These are phyloP conservation scores for Chlorella variabilis DNA, from an alignment of 163 green algal genomes.

Conservation along the genomic window DNA sequence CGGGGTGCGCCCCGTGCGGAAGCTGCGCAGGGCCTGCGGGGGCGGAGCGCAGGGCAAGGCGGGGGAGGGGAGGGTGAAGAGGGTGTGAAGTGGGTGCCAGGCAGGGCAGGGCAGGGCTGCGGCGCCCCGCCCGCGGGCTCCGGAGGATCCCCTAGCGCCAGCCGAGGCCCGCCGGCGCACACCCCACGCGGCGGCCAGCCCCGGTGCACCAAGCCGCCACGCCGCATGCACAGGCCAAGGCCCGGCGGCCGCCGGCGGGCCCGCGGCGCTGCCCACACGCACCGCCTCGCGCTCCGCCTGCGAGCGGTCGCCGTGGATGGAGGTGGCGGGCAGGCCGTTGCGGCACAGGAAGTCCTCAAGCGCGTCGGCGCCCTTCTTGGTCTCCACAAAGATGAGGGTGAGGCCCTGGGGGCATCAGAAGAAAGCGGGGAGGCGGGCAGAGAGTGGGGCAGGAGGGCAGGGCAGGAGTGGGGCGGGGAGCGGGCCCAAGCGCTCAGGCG, in stretches of 20 bases:
- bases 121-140: too few relatives aligned
- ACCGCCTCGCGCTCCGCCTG: conserved; percentile 93
- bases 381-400: conserved; percentile 99
- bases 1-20: conserved; percentile 91
- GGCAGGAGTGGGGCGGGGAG: background rate
- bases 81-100: background rate
- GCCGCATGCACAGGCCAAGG: too few relatives aligned
- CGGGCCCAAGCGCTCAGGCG: too few relatives aligned
- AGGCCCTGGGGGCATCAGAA: conserved; percentile 75
- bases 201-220: too few relatives aligned
- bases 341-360: conserved; percentile 95
- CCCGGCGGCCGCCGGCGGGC: too few relatives aligned
- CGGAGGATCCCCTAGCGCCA: too few relatives aligned
- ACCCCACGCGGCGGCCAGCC: too few relatives aligned
- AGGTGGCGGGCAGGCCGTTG: conserved; percentile 94
- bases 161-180: too few relatives aligned
- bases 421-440: too few relatives aligned
- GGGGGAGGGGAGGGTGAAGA: background rate
- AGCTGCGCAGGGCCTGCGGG: conserved; percentile 86
- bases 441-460: background rate
- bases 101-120: background rate
- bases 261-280: too few relatives aligned
- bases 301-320: conserved; percentile 97
- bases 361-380: conserved; percentile 97
- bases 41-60: background rate